Conservation (phyloP, 768 basidiomycete species). For the Suillus alpinus region DNA sequence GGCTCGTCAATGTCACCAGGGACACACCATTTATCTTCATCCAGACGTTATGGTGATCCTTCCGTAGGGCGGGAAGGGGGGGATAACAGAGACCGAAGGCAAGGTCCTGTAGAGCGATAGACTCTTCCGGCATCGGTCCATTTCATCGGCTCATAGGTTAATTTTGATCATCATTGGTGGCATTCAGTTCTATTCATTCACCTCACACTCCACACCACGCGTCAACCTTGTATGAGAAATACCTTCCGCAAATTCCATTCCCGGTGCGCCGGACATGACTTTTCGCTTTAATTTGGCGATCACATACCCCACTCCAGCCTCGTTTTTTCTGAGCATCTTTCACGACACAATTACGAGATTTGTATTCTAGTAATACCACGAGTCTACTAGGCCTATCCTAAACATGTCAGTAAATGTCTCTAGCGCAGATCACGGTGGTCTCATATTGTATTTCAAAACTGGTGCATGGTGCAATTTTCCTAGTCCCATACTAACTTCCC, state of each 20-base stretch:
- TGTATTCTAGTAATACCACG: slow-evolving; percentile 12
- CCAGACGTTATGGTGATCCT: slow-evolving; percentile 35
- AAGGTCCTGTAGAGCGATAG: slow-evolving; percentile 29
- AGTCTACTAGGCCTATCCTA: slow-evolving; percentile 2
- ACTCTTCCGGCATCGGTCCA: slow-evolving; percentile 2
- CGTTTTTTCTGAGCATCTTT: slow-evolving; percentile 2
- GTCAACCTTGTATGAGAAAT: slow-evolving; percentile 8
- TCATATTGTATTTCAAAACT: neutral
- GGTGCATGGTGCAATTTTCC: neutral
- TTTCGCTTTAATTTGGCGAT: slow-evolving; percentile 9
- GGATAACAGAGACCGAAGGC: slow-evolving; percentile 28
- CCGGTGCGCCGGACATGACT: slow-evolving; percentile 21
- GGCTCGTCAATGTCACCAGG: slow-evolving; percentile 26
- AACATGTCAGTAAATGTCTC: slow-evolving; percentile 1
- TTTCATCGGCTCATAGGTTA: slow-evolving; percentile 3
- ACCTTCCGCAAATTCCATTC: slow-evolving; percentile 6
- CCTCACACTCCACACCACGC: slow-evolving; percentile 15
- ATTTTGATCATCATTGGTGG: slow-evolving; percentile 10
- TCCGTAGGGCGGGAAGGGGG: slow-evolving; percentile 35
- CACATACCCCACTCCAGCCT: slow-evolving; percentile 6
- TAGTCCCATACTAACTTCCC: slow-evolving; percentile 64
- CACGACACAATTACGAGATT: slow-evolving; percentile 5
- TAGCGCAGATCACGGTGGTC: neutral
- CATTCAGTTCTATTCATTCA: slow-evolving; percentile 14
- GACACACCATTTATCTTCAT: slow-evolving; percentile 32